A percentile compares a stretch with the other conserved stretches of the same genome.
These are phyloP conservation scores for Stereocaulon alpinum DNA, from an alignment of 495 filamentous ascomycete species.

Conservation along the genomic window DNA sequence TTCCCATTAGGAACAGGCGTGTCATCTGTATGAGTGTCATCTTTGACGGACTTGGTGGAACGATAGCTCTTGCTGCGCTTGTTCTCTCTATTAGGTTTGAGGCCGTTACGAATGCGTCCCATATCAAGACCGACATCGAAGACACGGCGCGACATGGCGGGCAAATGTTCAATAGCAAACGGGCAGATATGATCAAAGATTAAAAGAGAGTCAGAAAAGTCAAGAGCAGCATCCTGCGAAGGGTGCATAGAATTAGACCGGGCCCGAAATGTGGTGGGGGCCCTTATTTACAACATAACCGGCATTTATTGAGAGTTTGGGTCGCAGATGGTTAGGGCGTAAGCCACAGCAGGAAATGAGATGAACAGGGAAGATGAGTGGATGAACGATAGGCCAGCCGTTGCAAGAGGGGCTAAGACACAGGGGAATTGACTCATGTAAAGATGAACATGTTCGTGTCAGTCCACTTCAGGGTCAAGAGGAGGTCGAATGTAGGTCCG, in stretches of 20 bases:
- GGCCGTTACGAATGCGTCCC: slow-evolving; percentile 18
- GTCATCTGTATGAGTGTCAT: not conserved
- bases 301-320: not conserved
- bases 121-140: slow-evolving; percentile 25
- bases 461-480: not conserved
- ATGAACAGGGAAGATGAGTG: slow-evolving; percentile 2
- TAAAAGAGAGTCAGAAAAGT: slow-evolving; percentile 20
- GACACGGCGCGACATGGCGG: slow-evolving; percentile 23
- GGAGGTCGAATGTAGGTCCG: not conserved
- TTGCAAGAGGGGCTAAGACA: not conserved
- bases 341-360: slow-evolving; percentile 13
- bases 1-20: slow-evolving; percentile 7
- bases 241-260: slow-evolving; percentile 15
- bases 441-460: not conserved
- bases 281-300: not conserved
- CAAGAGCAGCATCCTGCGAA: slow-evolving; percentile 22
- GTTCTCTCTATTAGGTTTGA: slow-evolving; percentile 17
- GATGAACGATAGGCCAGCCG: not conserved
- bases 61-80: slow-evolving; percentile 17
- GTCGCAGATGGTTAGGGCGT: not conserved
- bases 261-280: not conserved
- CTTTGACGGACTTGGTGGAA: slow-evolving; percentile 4
- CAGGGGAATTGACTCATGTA: not conserved
- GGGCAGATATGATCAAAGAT: slow-evolving; percentile 23
- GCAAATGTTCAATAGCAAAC: slow-evolving; percentile 16